Base-by-base conservation (phyloP, 306 rosid genomes). In the Malus domestica region DNA sequence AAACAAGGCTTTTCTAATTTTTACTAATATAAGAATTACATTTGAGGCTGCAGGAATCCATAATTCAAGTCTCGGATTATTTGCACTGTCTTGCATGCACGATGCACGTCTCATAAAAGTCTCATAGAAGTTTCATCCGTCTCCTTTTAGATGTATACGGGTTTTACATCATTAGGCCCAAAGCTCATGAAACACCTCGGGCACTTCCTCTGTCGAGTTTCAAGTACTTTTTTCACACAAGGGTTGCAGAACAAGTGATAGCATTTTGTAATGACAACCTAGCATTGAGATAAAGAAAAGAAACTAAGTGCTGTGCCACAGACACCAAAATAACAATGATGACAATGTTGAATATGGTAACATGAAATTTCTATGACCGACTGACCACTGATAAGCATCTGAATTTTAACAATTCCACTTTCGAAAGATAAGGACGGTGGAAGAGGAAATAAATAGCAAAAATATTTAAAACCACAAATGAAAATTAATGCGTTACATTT, bases 221-320 rank as follows among this genome's bases (percentile, higher is more conserved):
- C 97, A 59, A 85, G 70, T 72, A 88, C 91, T 77, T 88, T 87
- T 81, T 88, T 91, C 68, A 96, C 87, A 59, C 99, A 96, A 20
- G 90, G 82, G 79, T 85, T 82, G 90, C 99, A 96, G 86, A 93
- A 91, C 89, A 96, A 87, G 90, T 96, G 99, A 84, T 88, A 96
- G 93, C 99, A 96, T 87, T 96, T 96, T 75, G 96, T 96, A 85
- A 96, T 92, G 65, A 93, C 99, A 84, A 90, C 99, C 99, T 94
- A 88, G 38, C 33, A 71, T 67, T 55, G 40, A 44, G 7, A 63
- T n/a, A 70, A 75, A 42, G 20, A 18, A 12, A 33, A 46, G 30
- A 35, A 27, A 15, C 51, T 9, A 29, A 68, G 44, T 14, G 46
- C 54, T 64, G 30, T 16, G 60, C 57, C 46, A n/a, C 4, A 29